Base-by-base conservation (phyloP, 768 basidiomycete species). In the Lactarius psammicola region DNA sequence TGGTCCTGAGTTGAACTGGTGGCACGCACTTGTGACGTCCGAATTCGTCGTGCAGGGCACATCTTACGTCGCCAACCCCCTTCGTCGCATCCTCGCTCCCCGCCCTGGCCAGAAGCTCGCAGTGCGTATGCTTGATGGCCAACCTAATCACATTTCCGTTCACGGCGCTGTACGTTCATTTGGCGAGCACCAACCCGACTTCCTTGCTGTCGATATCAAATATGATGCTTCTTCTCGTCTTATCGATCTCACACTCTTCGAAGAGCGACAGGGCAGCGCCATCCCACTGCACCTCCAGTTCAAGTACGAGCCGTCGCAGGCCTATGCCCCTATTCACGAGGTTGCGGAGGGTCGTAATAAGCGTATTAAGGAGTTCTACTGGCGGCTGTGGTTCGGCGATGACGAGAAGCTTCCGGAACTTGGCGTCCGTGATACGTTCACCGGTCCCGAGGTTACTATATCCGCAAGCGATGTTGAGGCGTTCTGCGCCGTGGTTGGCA, bases 351-450 rank as follows among this genome's bases (percentile, higher is more conserved):
- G 84, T 66, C 88, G 95, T 70, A 98, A 96, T 79, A 81, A 81
- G 62, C 86, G 91, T 67, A 95, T 98, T 80, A 98, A 97, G 79
- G 86, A 90, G 71, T 98, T 98, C 75, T 99, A 99, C 81, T 99
- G 97, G 97, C 88, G 88, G 75, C 78, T 98, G 38, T 98, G 97
- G 97, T 96, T 94, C 75, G 95, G 97, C 42, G 94, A 94, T 73
- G 80, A 91, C 67, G 84, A 89, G 70, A 75, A 75, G 1, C 81
- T 98, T 30, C 91, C 95, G 11, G 76, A 83, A n/a, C 86, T 98
- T 67, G 84, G 88, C 71, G 82, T 96, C 61, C 84, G 84, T 58
- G 90, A 92, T 69, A 89, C 84, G 17, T 96, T 98, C 79, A 84
- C 86, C 61, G 90, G 94, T 28, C 94, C 92, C 2, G 89, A 93